phyloP scores from a whole-genome alignment of 805 yeast species.

The Candida rishiriensis region DNA sequence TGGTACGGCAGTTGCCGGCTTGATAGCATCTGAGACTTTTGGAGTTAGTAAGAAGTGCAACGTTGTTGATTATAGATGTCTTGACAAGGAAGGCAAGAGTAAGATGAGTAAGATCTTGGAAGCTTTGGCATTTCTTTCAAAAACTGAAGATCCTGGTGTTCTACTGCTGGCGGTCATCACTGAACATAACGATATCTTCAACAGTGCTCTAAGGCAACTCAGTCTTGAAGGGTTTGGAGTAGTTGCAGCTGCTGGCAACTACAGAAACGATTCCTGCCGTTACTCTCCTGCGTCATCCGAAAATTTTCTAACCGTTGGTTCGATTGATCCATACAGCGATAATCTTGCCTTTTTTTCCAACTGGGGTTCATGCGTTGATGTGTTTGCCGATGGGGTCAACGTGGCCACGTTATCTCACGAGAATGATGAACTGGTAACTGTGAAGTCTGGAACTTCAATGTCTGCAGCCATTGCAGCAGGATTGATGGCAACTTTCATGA shows the following conservation, averaged over 20 bases:
- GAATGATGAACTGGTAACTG: constrained; percentile 25
- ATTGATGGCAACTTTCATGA: constrained; percentile 39
- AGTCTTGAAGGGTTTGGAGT: constrained; percentile 39
- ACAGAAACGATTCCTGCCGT: constrained; percentile 38
- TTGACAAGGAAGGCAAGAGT: constrained; percentile 34
- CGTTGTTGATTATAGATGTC: constrained; percentile 40
- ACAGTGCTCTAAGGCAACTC: constrained; percentile 41
- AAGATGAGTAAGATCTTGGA: constrained; percentile 30
- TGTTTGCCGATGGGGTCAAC: constrained; percentile 46
- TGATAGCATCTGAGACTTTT: constrained; percentile 44
- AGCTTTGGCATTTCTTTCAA: constrained; percentile 27
- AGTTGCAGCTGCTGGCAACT: constrained; percentile 49
- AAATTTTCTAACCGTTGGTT: constrained; percentile 38
- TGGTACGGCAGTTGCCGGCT: constrained; percentile 56
- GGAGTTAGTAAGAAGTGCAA: constrained; percentile 49
- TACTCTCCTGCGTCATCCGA: constrained; percentile 43
- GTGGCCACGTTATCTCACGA: constrained; percentile 37
- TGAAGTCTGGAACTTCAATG: constrained; percentile 46
- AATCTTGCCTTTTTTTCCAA: constrained; percentile 36
- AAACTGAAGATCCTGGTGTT: constrained; percentile 31
- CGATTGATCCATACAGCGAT: constrained; percentile 33
- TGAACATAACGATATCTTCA: constrained; percentile 36
- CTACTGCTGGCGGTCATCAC: constrained; percentile 35
- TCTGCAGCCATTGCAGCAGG: constrained; percentile 45
- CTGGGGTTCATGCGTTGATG: constrained; percentile 51